Base-by-base conservation (phyloP, 1,284 basidiomycete genomes). In the Apiotrichum laibachii region DNA sequence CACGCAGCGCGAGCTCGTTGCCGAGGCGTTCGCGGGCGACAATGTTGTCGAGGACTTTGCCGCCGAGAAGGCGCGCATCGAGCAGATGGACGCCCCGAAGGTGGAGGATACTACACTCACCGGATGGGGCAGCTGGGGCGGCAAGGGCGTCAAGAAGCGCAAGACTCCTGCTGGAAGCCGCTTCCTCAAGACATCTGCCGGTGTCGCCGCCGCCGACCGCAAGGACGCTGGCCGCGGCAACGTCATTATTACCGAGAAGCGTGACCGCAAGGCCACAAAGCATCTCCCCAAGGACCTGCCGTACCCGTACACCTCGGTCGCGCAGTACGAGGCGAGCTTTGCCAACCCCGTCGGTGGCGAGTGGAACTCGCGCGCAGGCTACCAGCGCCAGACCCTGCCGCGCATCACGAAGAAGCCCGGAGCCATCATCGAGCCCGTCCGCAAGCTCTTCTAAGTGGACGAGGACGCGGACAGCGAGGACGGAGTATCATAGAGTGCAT, bases 101-200 rank as follows among this genome's bases (percentile, higher is more conserved):
- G 85, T 88, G 60, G 84, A 93, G 37, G 93, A 98, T 73, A 91
- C 87, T 0, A 90, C 91, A 1, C 83, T 98, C n/a, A 86, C 92
- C 46, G 95, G 95, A 35, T 98, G 96, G 95, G 95, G 95, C 42
- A 82, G 88, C 26, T 98, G 95, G 95, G 89, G 88, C 16, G 96
- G 95, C 43, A 80, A 83, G 52, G 93, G 93, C 37, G 75, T 78
- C 21, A 79, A 78, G 62, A 78, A 77, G 53, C 63, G 66, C 26
- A 77, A 76, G 60, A 76, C 83, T 19, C 70, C 69, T 42, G 58
- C 73, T 44, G 61, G 75, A 42, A 73, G 78, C 50, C 85, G 82
- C 65, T 82, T 87, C 62, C 83, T 93, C 73, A 92, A 92, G 75
- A 88, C 88, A 70, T 78, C 89, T 19, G 83, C 89, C 0, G 94